Conservation (phyloP, 768 basidiomycete species). For the Cystoderma amianthinum region DNA sequence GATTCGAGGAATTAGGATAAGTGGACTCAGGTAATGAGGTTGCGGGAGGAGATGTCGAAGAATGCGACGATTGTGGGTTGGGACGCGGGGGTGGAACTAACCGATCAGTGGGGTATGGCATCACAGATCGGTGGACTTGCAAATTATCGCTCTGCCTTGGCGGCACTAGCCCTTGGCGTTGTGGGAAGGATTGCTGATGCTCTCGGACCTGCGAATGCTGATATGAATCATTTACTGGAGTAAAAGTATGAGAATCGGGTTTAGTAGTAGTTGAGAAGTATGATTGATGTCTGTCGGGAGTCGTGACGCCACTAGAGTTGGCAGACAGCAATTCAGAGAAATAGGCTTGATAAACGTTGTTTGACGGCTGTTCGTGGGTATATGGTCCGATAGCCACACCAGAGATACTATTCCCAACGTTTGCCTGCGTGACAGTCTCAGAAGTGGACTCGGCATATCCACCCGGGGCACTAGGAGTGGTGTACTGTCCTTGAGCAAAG, state of each 20-base stretch:
- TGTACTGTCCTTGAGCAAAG: conserved; percentile 18
- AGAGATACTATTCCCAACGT: conserved; percentile 5
- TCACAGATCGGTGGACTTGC: conserved; percentile 7
- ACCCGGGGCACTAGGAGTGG: conserved; percentile 10
- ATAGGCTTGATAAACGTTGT: conserved; percentile 13
- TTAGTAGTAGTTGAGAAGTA: conserved; percentile 16
- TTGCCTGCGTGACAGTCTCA: conserved; percentile 11
- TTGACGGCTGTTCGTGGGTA: conserved; percentile 3
- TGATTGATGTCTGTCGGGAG: conserved; percentile 11
- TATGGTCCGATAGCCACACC: background rate
- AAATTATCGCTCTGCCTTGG: conserved; percentile 10
- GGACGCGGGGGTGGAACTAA: background rate
- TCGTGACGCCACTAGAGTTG: conserved; percentile 10
- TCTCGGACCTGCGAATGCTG: conserved; percentile 14
- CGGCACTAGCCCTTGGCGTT: no score
- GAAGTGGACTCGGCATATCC: conserved; percentile 15
- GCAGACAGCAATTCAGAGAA: conserved; percentile 15
- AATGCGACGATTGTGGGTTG: background rate
- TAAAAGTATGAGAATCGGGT: conserved; percentile 17
- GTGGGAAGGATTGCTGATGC: conserved; percentile 4
- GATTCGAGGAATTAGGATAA: background rate
- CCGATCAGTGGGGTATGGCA: background rate
- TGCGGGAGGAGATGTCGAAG: background rate
- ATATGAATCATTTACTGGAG: conserved; percentile 19
- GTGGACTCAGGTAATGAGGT: background rate